Percentiles rank a stretch among this genome's conserved stretches.
phyloP scores from a whole-genome alignment of 257 asterid genomes.

The Avicennia marina region DNA sequence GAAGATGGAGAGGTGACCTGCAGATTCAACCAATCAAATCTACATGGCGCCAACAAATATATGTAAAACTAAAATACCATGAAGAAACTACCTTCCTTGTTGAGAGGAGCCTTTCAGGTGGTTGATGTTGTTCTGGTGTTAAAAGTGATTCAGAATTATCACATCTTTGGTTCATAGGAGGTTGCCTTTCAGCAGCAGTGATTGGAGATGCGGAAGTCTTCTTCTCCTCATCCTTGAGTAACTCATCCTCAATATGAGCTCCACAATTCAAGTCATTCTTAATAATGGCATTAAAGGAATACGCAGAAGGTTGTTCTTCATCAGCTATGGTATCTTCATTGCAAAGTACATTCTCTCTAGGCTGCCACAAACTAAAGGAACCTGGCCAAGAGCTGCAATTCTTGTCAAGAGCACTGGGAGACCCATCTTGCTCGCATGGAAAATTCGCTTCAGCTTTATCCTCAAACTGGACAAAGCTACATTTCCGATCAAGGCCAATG shows the following conservation, averaged over 20 bases:
- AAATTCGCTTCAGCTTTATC: constrained; percentile 27
- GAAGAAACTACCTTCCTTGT: constrained; percentile 61
- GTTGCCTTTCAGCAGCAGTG: constrained; percentile 27
- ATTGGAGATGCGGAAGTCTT: constrained; percentile 24
- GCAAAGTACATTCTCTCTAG: constrained; percentile 22
- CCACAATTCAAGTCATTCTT: constrained; percentile 21
- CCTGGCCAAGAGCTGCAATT: constrained; percentile 18
- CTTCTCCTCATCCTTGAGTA: constrained; percentile 23
- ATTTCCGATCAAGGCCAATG: too few relatives aligned
- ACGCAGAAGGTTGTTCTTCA: constrained; percentile 27
- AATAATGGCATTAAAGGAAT: constrained; percentile 16
- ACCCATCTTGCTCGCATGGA: constrained; percentile 24
- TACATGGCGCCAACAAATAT: constrained; percentile 11
- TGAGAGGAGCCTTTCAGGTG: constrained; percentile 72
- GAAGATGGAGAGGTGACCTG: constrained; percentile 82
- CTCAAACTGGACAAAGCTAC: too few relatives aligned
- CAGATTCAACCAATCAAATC: constrained; percentile 17
- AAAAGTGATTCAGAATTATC: constrained; percentile 26
- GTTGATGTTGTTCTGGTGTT: constrained; percentile 29
- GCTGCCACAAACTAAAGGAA: constrained; percentile 20
- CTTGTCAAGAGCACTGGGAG: constrained; percentile 22
- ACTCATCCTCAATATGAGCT: constrained; percentile 28
- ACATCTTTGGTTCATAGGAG: constrained; percentile 28
- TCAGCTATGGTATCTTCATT: constrained; percentile 23
- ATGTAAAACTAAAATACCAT: constrained; percentile 10